phyloP scores from a whole-genome alignment of 306 rosid species.

The Cucurbita moschata region DNA sequence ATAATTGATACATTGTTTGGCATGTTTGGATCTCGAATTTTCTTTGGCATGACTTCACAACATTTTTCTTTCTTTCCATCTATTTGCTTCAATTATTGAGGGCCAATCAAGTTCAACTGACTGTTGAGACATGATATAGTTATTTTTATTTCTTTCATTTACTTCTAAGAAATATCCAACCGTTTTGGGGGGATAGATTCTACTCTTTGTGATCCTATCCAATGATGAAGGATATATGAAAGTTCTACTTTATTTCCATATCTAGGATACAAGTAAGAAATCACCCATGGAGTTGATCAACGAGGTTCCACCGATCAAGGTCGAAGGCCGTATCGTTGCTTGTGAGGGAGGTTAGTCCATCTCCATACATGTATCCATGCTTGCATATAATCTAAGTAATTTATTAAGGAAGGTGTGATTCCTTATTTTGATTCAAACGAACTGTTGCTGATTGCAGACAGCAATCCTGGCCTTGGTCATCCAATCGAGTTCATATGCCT shows the following conservation, averaged over 20 bases:
- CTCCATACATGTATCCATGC: neutral
- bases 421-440: neutral
- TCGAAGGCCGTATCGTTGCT: slow-evolving; percentile 83
- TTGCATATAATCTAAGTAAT: neutral
- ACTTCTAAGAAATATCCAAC: neutral
- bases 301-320: slow-evolving; percentile 93
- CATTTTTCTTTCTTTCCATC: neutral
- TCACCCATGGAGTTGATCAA: slow-evolving; percentile 98
- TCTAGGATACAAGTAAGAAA: slow-evolving; percentile 73
- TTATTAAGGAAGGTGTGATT: neutral
- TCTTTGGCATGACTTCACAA: neutral
- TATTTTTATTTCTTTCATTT: neutral
- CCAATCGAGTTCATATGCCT: slow-evolving; percentile 91
- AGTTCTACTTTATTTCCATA: slow-evolving; percentile 7
- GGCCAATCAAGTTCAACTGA: neutral
- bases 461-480: slow-evolving; percentile 69
- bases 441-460: slow-evolving; percentile 42
- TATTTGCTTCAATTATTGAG: neutral
- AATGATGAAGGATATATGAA: neutral
- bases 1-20: neutral
- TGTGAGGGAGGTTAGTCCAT: slow-evolving; percentile 76
- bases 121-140: neutral
- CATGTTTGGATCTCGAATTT: neutral
- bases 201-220: neutral
- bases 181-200: neutral